Base-by-base conservation (phyloP, 164 flowering plant species). In the Saururus chinensis region DNA sequence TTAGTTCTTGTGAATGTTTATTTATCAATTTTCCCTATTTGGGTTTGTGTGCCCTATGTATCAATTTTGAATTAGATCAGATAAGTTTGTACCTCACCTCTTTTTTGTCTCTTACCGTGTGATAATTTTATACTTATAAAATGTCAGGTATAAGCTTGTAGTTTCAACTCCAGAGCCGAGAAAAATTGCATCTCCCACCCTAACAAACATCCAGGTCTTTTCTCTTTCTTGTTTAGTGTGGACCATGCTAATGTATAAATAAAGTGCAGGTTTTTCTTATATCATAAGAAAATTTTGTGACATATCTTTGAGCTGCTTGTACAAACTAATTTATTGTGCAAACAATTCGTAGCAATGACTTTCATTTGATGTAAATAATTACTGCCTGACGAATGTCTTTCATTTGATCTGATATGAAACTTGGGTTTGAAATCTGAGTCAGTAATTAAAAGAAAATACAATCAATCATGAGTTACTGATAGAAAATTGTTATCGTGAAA, bases 131-230 rank as follows among this genome's bases (percentile, higher is more conserved):
- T 62, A 30, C 37, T 30, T 30, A 30, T 19, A 61, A 45, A 60
- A 59, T n/a, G 64, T 81, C 80, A 95, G 99, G 62, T 91, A 81
- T 79, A 95, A 91, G 81, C 80, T 91, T 76, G 87, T 91, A 51
- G 84, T 87, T 51, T 73, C 96, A 45, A 75, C 80, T 42, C 69
- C 92, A 35, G 96, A 91, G 66, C 96, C 96, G 10, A 91, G 74
- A 84, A 91, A 81, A 77, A 68, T 91, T 76, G 79, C 80, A 45
- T 82, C 98, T 59, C 85, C 96, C n/a, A 74, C 82, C 40, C 82
- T 89, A 59, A 77, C 92, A 67, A 95, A 95, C 77, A 91, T 95
- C 72, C 99, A 95, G 98, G 99, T 95, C n/a, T 26, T 10, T 40
- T 60, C 60, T 35, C 41, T 53, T 48, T 37, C 57, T 41, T 30